These are phyloP conservation scores for Neonectria punicea DNA, from an alignment of 2,329 filamentous ascomycete genomes.

Conservation along the genomic window DNA sequence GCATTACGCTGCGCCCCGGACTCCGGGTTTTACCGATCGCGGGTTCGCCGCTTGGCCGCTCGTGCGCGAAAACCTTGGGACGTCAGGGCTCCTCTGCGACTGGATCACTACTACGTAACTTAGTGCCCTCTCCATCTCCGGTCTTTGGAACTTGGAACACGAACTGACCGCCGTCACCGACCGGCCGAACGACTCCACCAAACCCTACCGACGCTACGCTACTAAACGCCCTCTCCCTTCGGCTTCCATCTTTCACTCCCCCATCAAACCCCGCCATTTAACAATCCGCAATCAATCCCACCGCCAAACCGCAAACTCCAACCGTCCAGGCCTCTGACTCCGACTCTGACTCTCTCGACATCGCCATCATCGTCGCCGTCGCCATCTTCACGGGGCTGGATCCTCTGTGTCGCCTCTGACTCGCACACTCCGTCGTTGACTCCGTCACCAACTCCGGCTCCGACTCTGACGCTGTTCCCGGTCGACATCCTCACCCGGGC, in stretches of 20 bases:
- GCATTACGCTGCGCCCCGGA: slow-evolving; percentile 29
- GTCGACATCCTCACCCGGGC: not conserved
- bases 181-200: slow-evolving; percentile 17
- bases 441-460: not conserved
- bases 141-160: not conserved
- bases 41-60: slow-evolving; percentile 12
- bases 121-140: not conserved
- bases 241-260: slow-evolving; percentile 5
- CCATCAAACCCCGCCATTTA: slow-evolving; percentile 18
- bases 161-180: not conserved
- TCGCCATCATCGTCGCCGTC: not conserved
- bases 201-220: slow-evolving; percentile 7
- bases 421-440: not conserved
- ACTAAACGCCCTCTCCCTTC: slow-evolving; percentile 17
- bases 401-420: slow-evolving; percentile 11
- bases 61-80: slow-evolving; percentile 33
- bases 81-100: slow-evolving; percentile 29
- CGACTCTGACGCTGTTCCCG: not conserved
- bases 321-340: not conserved
- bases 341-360: not conserved
- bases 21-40: slow-evolving; percentile 41
- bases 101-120: not conserved
- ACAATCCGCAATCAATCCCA: not conserved
- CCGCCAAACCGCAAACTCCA: too few relatives aligned
- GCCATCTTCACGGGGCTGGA: slow-evolving; percentile 18